A percentile compares a stretch with the other conserved stretches of the same genome.
phyloP scores from a whole-genome alignment of 1,284 basidiomycete species.

The Exsudoporus floridanus region DNA sequence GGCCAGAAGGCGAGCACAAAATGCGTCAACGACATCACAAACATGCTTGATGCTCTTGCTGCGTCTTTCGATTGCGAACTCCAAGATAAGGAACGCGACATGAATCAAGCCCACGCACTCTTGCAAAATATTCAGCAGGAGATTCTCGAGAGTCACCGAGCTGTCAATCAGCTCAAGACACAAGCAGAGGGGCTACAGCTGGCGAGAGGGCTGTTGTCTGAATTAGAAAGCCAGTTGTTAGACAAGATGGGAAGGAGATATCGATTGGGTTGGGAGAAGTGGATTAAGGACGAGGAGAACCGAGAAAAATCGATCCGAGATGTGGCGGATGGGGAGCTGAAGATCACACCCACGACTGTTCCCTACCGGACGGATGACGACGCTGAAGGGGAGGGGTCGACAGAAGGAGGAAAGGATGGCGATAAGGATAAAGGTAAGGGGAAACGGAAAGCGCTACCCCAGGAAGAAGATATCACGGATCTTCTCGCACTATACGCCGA shows the following conservation, averaged over 20 bases:
- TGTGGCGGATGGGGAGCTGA: conserved; percentile 53
- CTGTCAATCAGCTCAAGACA: conserved; percentile 67
- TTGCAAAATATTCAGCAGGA: conserved; percentile 89
- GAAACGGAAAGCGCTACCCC: conserved; percentile 48
- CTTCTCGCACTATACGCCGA: conserved; percentile 55
- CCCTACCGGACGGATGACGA: conserved; percentile 47
- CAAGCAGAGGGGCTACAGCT: conserved; percentile 72
- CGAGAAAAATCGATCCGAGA: conserved; percentile 68
- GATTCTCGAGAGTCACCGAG: conserved; percentile 84
- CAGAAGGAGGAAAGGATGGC: conserved; percentile 24
- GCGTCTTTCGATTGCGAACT: conserved; percentile 94
- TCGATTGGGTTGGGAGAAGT: conserved; percentile 87
- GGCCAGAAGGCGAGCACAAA: conserved; percentile 87
- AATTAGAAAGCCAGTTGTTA: conserved; percentile 67
- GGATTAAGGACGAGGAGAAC: conserved; percentile 82
- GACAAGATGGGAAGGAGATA: conserved; percentile 79
- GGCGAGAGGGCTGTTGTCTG: conserved; percentile 57
- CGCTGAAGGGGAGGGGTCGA: conserved; percentile 30
- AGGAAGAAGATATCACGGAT: conserved; percentile 63
- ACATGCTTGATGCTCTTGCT: conserved; percentile 87
- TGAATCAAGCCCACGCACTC: conserved; percentile 86
- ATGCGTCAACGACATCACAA: conserved; percentile 81
- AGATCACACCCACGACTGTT: conserved; percentile 43
- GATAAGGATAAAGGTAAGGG: conserved; percentile 42
- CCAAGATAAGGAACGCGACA: conserved; percentile 88